These are phyloP conservation scores for Fraxinus platypoda DNA, from an alignment of 305 asterid genomes.

Conservation along the genomic window DNA sequence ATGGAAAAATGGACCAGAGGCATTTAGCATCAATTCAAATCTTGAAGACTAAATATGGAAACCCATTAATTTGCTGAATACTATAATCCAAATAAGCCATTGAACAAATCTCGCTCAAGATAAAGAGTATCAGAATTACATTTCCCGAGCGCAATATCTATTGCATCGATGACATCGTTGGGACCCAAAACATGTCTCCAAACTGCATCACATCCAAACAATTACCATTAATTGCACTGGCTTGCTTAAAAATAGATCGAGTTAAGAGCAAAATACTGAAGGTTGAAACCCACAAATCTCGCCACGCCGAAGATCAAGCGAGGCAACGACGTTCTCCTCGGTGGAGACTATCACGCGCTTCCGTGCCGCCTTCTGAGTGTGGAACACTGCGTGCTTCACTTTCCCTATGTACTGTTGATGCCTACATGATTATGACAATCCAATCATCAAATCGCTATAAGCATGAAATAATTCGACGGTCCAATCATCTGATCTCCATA, in stretches of 20 bases:
- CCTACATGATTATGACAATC: slow-evolving; percentile 42
- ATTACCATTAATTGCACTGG: slow-evolving; percentile 3
- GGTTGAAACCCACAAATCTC: slow-evolving; percentile 66
- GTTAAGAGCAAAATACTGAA: neutral
- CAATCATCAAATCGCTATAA: slow-evolving; percentile 23
- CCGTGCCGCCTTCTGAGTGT: slow-evolving; percentile 88
- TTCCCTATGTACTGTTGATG: slow-evolving; percentile 94
- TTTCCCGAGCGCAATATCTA: slow-evolving; percentile 80
- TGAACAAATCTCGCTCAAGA: neutral
- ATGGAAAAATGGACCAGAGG: neutral
- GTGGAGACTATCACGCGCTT: slow-evolving; percentile 93
- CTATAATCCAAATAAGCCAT: neutral
- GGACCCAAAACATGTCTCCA: slow-evolving; percentile 95
- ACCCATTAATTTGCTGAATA: neutral
- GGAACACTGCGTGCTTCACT: slow-evolving; percentile 93
- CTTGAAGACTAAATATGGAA: neutral
- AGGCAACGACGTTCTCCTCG: slow-evolving; percentile 86
- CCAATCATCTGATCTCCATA: slow-evolving; percentile 21
- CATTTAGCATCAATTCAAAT: neutral
- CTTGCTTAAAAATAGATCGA: neutral
- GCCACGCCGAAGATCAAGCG: slow-evolving; percentile 97
- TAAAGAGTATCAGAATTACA: slow-evolving; percentile 42
- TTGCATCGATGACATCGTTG: slow-evolving; percentile 63
- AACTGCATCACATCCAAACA: slow-evolving; percentile 52
- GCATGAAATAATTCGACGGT: neutral